Percentiles rank a stretch among this genome's conserved stretches.
These are phyloP conservation scores for Conringia planisiliqua DNA, from an alignment of 345 rosid species.

Conservation along the genomic window DNA sequence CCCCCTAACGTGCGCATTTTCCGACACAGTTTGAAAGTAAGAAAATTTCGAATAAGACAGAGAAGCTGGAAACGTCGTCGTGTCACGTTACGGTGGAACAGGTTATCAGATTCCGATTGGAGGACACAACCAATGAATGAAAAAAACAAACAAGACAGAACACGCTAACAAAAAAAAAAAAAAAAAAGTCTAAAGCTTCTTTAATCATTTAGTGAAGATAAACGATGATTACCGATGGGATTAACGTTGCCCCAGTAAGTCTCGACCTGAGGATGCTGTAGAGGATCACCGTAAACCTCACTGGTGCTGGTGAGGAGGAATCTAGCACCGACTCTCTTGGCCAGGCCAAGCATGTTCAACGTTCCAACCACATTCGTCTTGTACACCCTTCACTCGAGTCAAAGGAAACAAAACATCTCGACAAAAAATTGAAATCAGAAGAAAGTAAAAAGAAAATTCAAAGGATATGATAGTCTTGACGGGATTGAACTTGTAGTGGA, in stretches of 20 bases:
- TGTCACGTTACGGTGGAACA: conserved; percentile 9
- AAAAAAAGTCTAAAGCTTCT: too few species aligned
- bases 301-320: conserved; percentile 90
- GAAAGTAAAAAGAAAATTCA: not conserved
- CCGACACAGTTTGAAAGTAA: not conserved
- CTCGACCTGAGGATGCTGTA: conserved; percentile 83
- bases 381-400: conserved; percentile 33
- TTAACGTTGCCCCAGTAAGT: conserved; percentile 92
- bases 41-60: not conserved
- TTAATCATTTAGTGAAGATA: not conserved
- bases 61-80: conserved; percentile 16
- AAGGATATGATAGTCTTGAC: conserved; percentile 91
- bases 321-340: conserved; percentile 77
- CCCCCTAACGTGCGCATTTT: conserved; percentile 35
- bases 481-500: conserved; percentile 87
- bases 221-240: conserved; percentile 61
- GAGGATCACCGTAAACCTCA: conserved; percentile 88
- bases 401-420: conserved; percentile 25
- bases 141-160: not conserved
- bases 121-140: not conserved
- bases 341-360: conserved; percentile 77
- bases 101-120: conserved; percentile 9
- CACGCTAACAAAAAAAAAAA: too few species aligned
- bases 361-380: conserved; percentile 89
- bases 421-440: not conserved